A percentile compares a stretch with the other conserved stretches of the same genome.
These are phyloP conservation scores for Parastagonospora avenae DNA, from an alignment of 2,329 filamentous ascomycete genomes.

Conservation along the genomic window DNA sequence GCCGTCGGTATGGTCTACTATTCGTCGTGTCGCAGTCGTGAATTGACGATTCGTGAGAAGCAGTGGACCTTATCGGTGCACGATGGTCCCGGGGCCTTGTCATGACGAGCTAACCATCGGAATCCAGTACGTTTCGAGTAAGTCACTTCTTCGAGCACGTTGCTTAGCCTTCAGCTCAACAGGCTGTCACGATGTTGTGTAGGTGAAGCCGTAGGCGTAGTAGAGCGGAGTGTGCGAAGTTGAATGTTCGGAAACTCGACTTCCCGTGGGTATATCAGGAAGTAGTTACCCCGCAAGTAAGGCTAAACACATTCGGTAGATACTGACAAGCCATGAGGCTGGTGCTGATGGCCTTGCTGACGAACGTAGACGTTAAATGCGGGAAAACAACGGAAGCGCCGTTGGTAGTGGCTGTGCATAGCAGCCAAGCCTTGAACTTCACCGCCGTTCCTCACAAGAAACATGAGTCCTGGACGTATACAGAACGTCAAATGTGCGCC, in stretches of 20 bases:
- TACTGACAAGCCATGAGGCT: conserved; percentile 12
- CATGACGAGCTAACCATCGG: background rate
- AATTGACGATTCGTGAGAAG: conserved; percentile 5
- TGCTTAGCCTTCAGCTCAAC: conserved; percentile 18
- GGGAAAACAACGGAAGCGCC: conserved; percentile 1
- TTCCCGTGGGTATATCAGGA: conserved; percentile 21
- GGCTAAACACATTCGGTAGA: conserved; percentile 11
- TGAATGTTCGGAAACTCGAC: conserved; percentile 18
- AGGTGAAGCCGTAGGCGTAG: conserved; percentile 10
- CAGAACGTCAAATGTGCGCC: background rate
- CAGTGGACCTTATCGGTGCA: conserved; percentile 4
- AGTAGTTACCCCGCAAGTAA: conserved; percentile 8
- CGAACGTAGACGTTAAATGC: conserved; percentile 8
- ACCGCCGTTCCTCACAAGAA: conserved; percentile 11
- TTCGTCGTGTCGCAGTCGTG: conserved; percentile 12
- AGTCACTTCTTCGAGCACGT: conserved; percentile 2
- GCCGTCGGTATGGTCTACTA: conserved; percentile 6
- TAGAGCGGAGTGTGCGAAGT: conserved; percentile 9
- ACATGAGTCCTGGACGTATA: background rate
- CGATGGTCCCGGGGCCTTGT: background rate
- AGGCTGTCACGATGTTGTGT: conserved; percentile 4
- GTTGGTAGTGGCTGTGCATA: conserved; percentile 18
- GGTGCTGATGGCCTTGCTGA: conserved; percentile 26
- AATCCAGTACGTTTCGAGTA: background rate
- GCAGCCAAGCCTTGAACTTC: conserved; percentile 11